phyloP scores from a whole-genome alignment of 371 early-diverging fungal genomes.

The Smittium culicis region DNA sequence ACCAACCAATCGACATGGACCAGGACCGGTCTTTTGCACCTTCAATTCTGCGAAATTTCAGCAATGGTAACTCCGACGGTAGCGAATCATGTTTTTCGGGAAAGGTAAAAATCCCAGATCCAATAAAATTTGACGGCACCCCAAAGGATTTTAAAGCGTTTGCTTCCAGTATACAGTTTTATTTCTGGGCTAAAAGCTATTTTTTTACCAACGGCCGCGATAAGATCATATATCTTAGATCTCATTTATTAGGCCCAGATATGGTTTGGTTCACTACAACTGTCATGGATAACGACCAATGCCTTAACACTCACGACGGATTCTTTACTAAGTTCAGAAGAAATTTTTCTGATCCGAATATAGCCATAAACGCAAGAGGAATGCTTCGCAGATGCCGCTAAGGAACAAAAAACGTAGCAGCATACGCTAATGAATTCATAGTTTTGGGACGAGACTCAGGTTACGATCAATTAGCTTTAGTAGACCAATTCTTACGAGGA shows the following conservation, averaged over 20 bases:
- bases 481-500: not conserved
- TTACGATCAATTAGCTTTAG: slow-evolving; percentile 1
- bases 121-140: no score
- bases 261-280: not conserved
- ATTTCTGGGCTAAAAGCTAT: not conserved
- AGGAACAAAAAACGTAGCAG: not conserved
- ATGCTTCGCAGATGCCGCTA: not conserved
- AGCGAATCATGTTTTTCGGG: no score
- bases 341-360: slow-evolving; percentile 7
- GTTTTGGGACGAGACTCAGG: not conserved
- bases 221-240: not conserved
- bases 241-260: not conserved
- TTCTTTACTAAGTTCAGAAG: not conserved
- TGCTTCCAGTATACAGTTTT: no score
- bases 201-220: not conserved
- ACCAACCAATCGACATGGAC: no score
- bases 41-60: no score
- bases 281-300: no score
- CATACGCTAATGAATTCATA: slow-evolving; percentile 6
- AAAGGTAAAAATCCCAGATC: no score
- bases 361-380: not conserved
- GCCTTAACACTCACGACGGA: not conserved
- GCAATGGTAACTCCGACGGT: no score
- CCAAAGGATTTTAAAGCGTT: no score
- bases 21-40: no score